Percentiles rank a stretch among this genome's conserved stretches.
These are phyloP conservation scores for Phyllosticta paracitricarpa DNA, from an alignment of 2,329 filamentous ascomycete species.

Conservation along the genomic window DNA sequence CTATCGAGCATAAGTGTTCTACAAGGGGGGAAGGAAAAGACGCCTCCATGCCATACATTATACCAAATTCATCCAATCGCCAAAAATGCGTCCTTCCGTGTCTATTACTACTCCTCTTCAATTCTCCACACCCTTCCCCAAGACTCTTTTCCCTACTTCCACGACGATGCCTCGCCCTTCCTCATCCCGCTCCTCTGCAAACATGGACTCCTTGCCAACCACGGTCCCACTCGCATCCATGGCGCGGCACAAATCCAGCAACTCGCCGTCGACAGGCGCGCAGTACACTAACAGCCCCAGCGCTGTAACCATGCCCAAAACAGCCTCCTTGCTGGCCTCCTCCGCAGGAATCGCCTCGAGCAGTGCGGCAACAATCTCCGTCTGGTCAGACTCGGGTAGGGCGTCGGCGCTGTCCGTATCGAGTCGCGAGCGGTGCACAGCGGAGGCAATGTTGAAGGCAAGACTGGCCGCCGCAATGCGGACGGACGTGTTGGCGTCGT, in stretches of 20 bases:
- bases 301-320: slow-evolving; percentile 67
- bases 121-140: slow-evolving; percentile 7
- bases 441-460: slow-evolving; percentile 68
- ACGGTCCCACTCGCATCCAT: slow-evolving; percentile 51
- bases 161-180: not conserved
- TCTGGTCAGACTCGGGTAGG: slow-evolving; percentile 59
- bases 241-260: slow-evolving; percentile 68
- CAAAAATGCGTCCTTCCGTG: too few relatives aligned
- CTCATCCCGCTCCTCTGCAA: not conserved
- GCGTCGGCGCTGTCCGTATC: slow-evolving; percentile 32
- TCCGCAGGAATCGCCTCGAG: slow-evolving; percentile 59
- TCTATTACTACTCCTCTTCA: slow-evolving; percentile 3
- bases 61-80: not conserved
- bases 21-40: not conserved
- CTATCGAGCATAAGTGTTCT: not conserved
- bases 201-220: slow-evolving; percentile 1
- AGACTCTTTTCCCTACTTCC: slow-evolving; percentile 6
- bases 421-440: slow-evolving; percentile 56
- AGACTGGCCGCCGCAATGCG: slow-evolving; percentile 75
- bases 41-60: not conserved
- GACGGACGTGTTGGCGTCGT: slow-evolving; percentile 61
- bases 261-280: slow-evolving; percentile 57
- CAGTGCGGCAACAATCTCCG: slow-evolving; percentile 72
- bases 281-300: slow-evolving; percentile 69
- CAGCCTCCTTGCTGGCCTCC: slow-evolving; percentile 50